phyloP scores from a whole-genome alignment of 2,329 filamentous ascomycete species.

The Diplodia scrobiculata region DNA sequence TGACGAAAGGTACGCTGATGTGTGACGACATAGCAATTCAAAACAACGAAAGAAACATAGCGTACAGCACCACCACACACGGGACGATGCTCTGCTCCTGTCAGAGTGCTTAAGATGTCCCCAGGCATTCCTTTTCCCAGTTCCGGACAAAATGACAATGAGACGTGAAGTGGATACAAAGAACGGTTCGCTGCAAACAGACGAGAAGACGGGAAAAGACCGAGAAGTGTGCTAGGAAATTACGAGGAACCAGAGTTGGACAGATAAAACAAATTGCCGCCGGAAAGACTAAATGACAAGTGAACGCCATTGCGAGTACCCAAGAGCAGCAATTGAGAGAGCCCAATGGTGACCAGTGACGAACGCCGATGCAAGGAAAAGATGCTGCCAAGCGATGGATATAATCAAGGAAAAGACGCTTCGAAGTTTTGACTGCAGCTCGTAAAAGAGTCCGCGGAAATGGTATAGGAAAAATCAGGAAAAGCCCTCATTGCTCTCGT shows the following conservation, averaged over 20 bases:
- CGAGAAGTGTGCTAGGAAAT: conserved; percentile 14
- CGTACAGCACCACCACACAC: conserved; percentile 24
- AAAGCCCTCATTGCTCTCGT: conserved; percentile 27
- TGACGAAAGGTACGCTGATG: conserved; percentile 12
- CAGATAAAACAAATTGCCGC: conserved; percentile 18
- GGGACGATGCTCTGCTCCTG: conserved; percentile 14
- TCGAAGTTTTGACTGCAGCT: conserved; percentile 24
- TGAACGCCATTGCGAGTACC: conserved; percentile 24
- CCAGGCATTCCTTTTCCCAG: conserved; percentile 9
- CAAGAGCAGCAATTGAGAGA: conserved; percentile 9
- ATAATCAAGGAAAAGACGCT: conserved; percentile 17
- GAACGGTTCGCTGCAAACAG: conserved; percentile 21
- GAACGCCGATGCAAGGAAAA: conserved; percentile 26
- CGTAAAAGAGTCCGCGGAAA: conserved; percentile 13
- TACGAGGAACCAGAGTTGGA: conserved; percentile 14
- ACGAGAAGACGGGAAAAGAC: conserved; percentile 8
- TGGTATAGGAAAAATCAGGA: conserved; percentile 19
- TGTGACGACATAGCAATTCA: conserved; percentile 10
- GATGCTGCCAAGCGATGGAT: conserved; percentile 26
- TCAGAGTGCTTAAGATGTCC: conserved; percentile 12
- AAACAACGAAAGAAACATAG: conserved; percentile 23
- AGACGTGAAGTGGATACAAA: conserved; percentile 1
- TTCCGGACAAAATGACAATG: conserved; percentile 11
- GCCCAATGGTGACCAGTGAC: conserved; percentile 9
- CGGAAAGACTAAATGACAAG: conserved; percentile 4